Evolutionary conservation across 2,329 filamentous ascomycete genomes (phyloP), one percentile per base, ranked within the genome.

Genomic region (Chalaropsis thielavioides): DNA sequence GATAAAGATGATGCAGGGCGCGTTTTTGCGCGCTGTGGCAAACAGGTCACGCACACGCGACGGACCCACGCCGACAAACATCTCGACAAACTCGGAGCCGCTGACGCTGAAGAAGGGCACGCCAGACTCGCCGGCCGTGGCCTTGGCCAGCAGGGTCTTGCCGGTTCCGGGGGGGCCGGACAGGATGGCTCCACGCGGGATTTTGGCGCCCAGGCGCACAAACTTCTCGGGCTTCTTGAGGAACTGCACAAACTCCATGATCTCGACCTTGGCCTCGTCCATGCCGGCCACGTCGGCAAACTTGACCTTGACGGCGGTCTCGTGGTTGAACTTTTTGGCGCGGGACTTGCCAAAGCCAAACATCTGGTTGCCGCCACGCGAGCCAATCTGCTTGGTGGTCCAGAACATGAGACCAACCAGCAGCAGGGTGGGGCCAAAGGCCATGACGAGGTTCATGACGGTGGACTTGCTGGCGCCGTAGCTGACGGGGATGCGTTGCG

Each of bases 221-320:
- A 96, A 99, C 69, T 89, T 86, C 71, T 90, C 89, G 0, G 94
- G 94, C 71, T 94, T 88, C 79, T 96, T 92, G 68, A 99, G 77
- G 80, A 99, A 99, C 73, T 88, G 92, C 70, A 99, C 94, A 71
- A 99, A 99, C 76, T 99, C 94, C 91, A 97, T 96, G 70, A 99
- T 99, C 76, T 99, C 94, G 65, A 86, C 80, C 81, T 99, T 99
- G 66, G 94, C 94, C 77, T 99, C 94, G 74, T 99, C 94, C 86
- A 97, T 92, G 70, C 94, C 94, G 51, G 94, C 94, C 54, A 99
- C 94, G 73, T 99, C 94, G 59, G 89, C 80, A 74, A 99, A 99
- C 76, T 96, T 97, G 75, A 95, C 92, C 77, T 95, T 96, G 78
- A 99, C 83, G 66, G 94, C 90, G 11, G 89, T 90, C 79, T 99